Evolutionary conservation across 441 rosid genomes (phyloP), one percentile per base, ranked within the genome.

Genomic region (Populus trichocarpa): DNA sequence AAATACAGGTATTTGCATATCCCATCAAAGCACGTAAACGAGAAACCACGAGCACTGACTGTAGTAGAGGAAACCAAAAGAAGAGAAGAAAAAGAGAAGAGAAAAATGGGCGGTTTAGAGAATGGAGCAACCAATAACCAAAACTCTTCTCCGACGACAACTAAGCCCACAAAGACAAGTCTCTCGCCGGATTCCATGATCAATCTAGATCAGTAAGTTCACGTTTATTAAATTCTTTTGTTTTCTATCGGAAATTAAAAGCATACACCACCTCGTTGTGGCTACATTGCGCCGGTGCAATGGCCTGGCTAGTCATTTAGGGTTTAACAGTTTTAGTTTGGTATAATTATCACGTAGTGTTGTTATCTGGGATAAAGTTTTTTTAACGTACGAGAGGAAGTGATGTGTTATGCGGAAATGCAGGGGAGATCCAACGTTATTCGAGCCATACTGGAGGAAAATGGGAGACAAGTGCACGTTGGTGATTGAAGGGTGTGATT

Each of bases 401-500:
- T 40, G 46, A 40, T 11, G 46, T 3, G 18, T 46, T 46, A 14
- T 22, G 23, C 4, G 66, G 66, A 61, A 61, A 9, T 61, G 46
- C 73, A 70, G 73, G 16, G 99, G 99, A 0, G 97, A 95, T 86
- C 98, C 99, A 18, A 86, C 91, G 79, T 70, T 88, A 80, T 95
- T 85, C 81, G 91, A 87, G 83, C 79, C 86, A 4, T 92, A 84
- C 84, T 95, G 99, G 99, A 86, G 74, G 84, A 83, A 78, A 67
- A 65, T 67, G 28, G 92, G 92, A 6, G 96, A 90, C 72, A 86
- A 80, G 79, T 90, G 95, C 83, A 83, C 84, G 86, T 77, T 89
- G 84, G 84, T 76, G 85, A 89, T 95, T 32, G 69, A 81, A 2
- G 96, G 95, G 11, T 79, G 86, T 30, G 93, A 93, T 61, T 71